Conservation (phyloP, 2,329 filamentous ascomycete species). For the Bipolaris sorokiniana region DNA sequence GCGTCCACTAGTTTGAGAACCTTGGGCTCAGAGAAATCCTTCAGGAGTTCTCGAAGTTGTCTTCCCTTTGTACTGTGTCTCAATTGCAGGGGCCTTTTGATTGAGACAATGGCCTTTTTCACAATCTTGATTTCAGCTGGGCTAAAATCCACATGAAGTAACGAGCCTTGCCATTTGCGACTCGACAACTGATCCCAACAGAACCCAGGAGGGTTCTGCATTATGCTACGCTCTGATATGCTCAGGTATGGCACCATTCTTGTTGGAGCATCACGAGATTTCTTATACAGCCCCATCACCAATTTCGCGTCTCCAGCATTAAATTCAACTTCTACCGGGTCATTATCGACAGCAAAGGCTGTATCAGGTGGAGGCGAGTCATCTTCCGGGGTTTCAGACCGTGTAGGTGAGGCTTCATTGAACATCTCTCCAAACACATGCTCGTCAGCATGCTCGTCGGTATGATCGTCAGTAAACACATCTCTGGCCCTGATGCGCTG, state of each 20-base stretch:
- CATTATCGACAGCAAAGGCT: conserved; percentile 24
- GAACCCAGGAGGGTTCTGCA: conserved; percentile 21
- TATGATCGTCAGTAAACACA: conserved; percentile 1
- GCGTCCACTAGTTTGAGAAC: conserved; percentile 26
- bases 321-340: conserved; percentile 29
- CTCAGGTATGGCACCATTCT: conserved; percentile 38
- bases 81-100: conserved; percentile 6
- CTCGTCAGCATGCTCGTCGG: conserved; percentile 18
- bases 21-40: conserved; percentile 29
- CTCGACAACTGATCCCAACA: conserved; percentile 35
- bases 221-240: conserved; percentile 23
- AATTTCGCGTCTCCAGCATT: conserved; percentile 29
- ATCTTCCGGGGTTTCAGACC: conserved; percentile 26
- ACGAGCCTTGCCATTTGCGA: conserved; percentile 37
- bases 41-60: conserved; percentile 31
- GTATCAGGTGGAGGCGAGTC: conserved; percentile 12
- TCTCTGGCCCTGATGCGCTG: conserved; percentile 3
- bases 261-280: neutral
- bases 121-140: conserved; percentile 34
- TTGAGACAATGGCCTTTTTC: conserved; percentile 19
- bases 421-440: conserved; percentile 1
- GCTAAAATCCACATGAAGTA: conserved; percentile 46
- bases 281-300: conserved; percentile 13
- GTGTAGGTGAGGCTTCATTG: neutral
- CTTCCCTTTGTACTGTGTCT: conserved; percentile 25